Evolutionary conservation across 2,329 filamentous ascomycete species (phyloP).

Genomic region (Arachnomyces sp.): DNA sequence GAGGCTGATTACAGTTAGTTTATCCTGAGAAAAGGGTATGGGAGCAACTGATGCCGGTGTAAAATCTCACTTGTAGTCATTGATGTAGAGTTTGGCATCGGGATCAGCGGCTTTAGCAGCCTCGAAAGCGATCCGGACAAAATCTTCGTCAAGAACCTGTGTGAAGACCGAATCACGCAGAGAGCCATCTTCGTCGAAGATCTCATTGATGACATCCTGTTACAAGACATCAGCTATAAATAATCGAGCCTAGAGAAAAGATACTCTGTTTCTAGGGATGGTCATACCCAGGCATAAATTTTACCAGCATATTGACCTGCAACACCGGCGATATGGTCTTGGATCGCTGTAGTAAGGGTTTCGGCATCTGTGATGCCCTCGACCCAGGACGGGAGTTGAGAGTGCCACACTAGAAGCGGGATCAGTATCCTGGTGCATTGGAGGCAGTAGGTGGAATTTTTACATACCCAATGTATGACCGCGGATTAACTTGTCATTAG

Average conservation of each 20-base stretch:
- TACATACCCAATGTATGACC: conserved; percentile 51
- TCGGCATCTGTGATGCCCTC: conserved; percentile 45
- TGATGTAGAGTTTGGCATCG: conserved; percentile 64
- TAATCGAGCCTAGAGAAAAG: conserved; percentile 13
- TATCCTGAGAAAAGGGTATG: too few relatives aligned
- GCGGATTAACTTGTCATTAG: conserved; percentile 53
- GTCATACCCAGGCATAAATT: conserved; percentile 60
- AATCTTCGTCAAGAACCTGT: conserved; percentile 61
- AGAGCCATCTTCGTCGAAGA: conserved; percentile 47
- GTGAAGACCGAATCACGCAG: conserved; percentile 58
- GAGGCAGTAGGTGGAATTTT: conserved; percentile 48
- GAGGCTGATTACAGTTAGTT: conserved; percentile 40
- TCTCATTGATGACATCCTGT: conserved; percentile 26
- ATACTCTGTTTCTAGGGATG: conserved; percentile 32
- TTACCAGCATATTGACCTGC: conserved; percentile 52
- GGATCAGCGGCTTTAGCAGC: conserved; percentile 61
- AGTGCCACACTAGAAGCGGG: conserved; percentile 10
- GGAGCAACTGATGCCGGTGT: too few relatives aligned
- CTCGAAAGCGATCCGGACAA: conserved; percentile 62
- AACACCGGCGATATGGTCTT: conserved; percentile 55
- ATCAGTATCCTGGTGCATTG: conserved; percentile 13
- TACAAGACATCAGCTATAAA: not conserved
- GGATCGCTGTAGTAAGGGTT: conserved; percentile 49
- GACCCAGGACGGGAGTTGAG: conserved; percentile 48
- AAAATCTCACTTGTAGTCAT: conserved; percentile 49